Conservation (phyloP, 1,284 basidiomycete genomes). For the Ustilago tritici region DNA sequence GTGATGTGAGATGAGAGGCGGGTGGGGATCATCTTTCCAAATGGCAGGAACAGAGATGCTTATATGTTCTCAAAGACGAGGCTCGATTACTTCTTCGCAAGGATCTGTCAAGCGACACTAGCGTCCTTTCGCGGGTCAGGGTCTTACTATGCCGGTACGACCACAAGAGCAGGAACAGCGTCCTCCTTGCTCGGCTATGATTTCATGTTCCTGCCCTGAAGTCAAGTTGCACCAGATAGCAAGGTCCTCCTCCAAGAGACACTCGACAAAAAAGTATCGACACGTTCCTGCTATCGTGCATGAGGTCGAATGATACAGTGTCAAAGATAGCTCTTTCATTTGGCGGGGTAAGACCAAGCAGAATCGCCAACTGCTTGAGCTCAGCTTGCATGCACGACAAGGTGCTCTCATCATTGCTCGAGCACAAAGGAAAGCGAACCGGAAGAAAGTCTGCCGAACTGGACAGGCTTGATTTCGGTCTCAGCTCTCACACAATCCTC, state of each 20-base stretch:
- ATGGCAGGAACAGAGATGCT: conserved; percentile 4
- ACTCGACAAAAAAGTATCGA: conserved; percentile 3
- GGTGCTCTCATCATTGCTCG: background rate
- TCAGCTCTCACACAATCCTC: conserved; percentile 1
- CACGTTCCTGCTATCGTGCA: conserved; percentile 40
- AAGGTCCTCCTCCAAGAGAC: background rate
- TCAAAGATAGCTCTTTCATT: too few relatives aligned
- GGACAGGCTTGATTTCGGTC: conserved; percentile 11
- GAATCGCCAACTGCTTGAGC: background rate
- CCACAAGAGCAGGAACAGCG: background rate
- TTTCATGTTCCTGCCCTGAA: conserved; percentile 11
- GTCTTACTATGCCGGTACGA: background rate
- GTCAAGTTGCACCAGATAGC: background rate
- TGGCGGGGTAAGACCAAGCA: background rate
- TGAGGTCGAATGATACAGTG: conserved; percentile 3
- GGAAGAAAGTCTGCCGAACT: conserved; percentile 20
- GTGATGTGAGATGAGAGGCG: background rate
- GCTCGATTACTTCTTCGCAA: background rate
- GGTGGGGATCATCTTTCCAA: background rate
- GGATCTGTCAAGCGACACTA: background rate
- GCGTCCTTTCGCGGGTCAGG: background rate
- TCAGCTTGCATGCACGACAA: background rate
- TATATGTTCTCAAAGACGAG: conserved; percentile 2
- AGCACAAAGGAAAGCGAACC: background rate
- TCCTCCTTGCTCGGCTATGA: conserved; percentile 12